Evolutionary conservation across 805 yeast species (phyloP), one percentile per base, ranked within the genome.

Genomic region (Saccharomycopsis oosterbeekiorum): DNA sequence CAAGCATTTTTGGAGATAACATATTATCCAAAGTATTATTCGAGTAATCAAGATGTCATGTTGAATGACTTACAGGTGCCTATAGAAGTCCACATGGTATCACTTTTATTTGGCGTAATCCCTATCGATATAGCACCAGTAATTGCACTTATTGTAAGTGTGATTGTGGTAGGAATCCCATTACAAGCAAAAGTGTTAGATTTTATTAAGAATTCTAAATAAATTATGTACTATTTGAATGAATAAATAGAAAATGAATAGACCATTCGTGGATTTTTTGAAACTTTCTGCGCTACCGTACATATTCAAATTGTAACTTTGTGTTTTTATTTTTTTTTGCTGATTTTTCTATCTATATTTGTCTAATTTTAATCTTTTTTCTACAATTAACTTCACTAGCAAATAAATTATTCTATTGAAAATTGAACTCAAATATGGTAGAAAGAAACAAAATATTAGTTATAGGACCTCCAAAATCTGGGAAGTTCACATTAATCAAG

Each of bases 381-480:
- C 3, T 29, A 29, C 3, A 29, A 29, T 6, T 29, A 4, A 29
- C 34, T n/a, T n/a, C n/a, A 29, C 6, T 6, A 29, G 34, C 34
- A 29, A 29, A 4, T 29, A 29, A 29, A 6, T 6, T 29, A 29
- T 6, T 6, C 6, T 29, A 37, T 37, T 5, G 41, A 12, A 37
- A 37, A 37, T 12, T 37, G 6, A 21, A 9, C 10, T 19, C 2
- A 6, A n/a, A 34, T 6, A 62, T 62, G 65, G 59, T 59, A 24
- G 61, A 43, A 15, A 60, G 51, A 39, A 58, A 63, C 54, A 63
- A 60, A 36, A 56, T 63, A 15, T 42, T 63, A 14, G 40, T 63
- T 19, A 39, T 63, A 15, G 65, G 65, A 15, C 40, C 61, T 14
- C 43, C 57, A 11, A 61, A 54, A 34, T 58, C 64, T 5, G 65